A percentile compares a stretch with the other conserved stretches of the same genome.
phyloP scores from a whole-genome alignment of 352 stramenopile genomes.

The Blastocystis sp. region DNA sequence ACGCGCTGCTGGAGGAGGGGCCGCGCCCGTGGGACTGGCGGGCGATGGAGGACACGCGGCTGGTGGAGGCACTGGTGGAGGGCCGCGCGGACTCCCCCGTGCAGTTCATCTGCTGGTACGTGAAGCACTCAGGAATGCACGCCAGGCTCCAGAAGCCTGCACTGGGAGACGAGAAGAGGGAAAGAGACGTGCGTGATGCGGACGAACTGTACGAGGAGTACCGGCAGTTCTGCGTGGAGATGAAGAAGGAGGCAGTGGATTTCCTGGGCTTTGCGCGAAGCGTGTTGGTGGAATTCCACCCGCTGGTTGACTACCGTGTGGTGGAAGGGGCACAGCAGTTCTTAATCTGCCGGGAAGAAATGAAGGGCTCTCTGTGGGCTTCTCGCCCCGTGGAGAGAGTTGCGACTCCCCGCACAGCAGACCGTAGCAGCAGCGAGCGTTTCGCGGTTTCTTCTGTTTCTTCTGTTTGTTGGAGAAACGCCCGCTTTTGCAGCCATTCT shows the following conservation, averaged over 20 bases:
- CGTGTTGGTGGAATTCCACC: not conserved
- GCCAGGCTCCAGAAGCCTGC: no score
- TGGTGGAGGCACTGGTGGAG: not conserved
- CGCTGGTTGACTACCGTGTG: not conserved
- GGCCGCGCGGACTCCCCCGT: not conserved
- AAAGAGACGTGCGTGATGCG: not conserved
- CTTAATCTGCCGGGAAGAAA: not conserved
- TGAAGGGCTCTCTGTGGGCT: not conserved
- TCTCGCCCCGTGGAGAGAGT: no score
- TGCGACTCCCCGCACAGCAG: no score
- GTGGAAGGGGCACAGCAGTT: not conserved
- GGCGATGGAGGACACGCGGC: not conserved
- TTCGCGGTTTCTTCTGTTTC: no score
- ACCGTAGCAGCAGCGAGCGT: no score
- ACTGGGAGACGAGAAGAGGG: no score
- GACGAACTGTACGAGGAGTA: not conserved
- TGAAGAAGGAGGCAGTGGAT: not conserved
- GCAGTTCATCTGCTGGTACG: not conserved
- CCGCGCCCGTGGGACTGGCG: not conserved
- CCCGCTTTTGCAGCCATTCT: no score
- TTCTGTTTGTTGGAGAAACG: no score
- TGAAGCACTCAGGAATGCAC: not conserved
- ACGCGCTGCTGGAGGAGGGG: not conserved
- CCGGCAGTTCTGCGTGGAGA: not conserved
- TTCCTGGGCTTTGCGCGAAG: not conserved